These are phyloP conservation scores for Ilyonectria robusta DNA, from an alignment of 2,329 filamentous ascomycete genomes.

Conservation along the genomic window DNA sequence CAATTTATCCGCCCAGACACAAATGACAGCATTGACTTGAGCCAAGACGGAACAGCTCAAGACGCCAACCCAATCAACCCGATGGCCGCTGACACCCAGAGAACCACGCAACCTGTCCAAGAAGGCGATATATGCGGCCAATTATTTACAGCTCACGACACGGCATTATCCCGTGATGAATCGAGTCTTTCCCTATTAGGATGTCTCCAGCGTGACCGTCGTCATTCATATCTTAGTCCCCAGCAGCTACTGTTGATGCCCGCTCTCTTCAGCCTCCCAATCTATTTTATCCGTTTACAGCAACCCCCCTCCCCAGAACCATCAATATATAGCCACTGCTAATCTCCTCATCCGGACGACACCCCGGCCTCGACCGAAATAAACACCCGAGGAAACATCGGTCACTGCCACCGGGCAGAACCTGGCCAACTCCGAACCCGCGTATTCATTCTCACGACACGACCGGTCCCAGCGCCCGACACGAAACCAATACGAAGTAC, in stretches of 20 bases:
- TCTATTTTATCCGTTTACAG: conserved; percentile 15
- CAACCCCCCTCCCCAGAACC: conserved; percentile 15
- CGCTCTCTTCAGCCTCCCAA: conserved; percentile 9
- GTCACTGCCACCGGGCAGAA: not conserved
- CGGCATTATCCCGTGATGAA: conserved; percentile 2
- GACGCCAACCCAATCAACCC: not conserved
- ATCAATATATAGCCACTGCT: conserved; percentile 6
- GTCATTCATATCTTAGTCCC: conserved; percentile 19
- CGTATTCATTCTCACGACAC: conserved; percentile 1
- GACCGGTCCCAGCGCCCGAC: not conserved
- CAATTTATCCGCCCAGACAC: not conserved
- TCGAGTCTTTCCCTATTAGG: conserved; percentile 18
- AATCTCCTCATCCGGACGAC: conserved; percentile 11
- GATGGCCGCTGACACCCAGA: not conserved
- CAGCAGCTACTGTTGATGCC: not conserved
- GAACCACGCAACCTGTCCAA: not conserved
- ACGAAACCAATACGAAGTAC: conserved; percentile 8
- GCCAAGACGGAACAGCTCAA: not conserved
- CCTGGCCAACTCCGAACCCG: not conserved
- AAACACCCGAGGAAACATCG: conserved; percentile 6
- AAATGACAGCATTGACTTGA: conserved; percentile 16
- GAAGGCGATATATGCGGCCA: not conserved
- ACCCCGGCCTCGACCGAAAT: conserved; percentile 11
- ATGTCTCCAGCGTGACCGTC: conserved; percentile 18
- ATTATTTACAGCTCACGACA: not conserved